A percentile compares a stretch with the other conserved stretches of the same genome.
Conservation (phyloP, 345 rosid genomes). For the Aquilaria malaccensis region DNA sequence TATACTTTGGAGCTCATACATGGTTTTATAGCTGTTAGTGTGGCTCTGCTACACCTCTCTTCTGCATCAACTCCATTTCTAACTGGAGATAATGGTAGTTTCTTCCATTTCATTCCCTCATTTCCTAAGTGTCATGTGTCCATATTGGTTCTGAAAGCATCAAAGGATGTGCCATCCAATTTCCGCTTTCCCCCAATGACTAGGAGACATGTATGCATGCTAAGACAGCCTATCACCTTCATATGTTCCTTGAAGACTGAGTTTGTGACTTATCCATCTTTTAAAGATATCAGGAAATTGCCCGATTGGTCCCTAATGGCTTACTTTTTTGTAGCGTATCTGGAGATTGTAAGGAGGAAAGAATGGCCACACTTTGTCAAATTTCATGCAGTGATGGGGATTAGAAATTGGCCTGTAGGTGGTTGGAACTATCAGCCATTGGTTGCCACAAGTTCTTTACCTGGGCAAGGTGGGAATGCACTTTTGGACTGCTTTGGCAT, state of each 20-base stretch:
- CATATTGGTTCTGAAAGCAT: constrained; percentile 37
- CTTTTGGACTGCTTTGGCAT: constrained; percentile 72
- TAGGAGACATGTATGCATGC: constrained; percentile 84
- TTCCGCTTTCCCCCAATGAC: constrained; percentile 78
- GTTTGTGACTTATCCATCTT: constrained; percentile 62
- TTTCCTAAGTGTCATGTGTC: constrained; percentile 31
- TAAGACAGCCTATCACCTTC: constrained; percentile 78
- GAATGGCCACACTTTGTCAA: constrained; percentile 93
- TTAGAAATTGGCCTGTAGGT: constrained; percentile 87
- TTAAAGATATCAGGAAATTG: constrained; percentile 12
- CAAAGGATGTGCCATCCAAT: constrained; percentile 72
- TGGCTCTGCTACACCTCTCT: constrained; percentile 33
- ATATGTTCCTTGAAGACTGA: constrained; percentile 75
- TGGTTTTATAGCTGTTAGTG: constrained; percentile 22
- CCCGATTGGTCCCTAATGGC: constrained; percentile 87
- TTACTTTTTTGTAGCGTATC: constrained; percentile 69
- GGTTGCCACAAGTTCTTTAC: constrained; percentile 67
- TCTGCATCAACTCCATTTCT: constrained; percentile 43
- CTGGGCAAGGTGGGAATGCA: constrained; percentile 90
- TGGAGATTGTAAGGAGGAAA: constrained; percentile 71
- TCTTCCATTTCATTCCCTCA: constrained; percentile 25
- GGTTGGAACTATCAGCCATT: constrained; percentile 26
- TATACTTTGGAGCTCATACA: too few species aligned
- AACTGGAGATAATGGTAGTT: constrained; percentile 35
- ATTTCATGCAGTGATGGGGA: constrained; percentile 82